Evolutionary conservation across 768 basidiomycete species (phyloP), one percentile per base, ranked within the genome.

Genomic region (Strobilomyces dryophilus): DNA sequence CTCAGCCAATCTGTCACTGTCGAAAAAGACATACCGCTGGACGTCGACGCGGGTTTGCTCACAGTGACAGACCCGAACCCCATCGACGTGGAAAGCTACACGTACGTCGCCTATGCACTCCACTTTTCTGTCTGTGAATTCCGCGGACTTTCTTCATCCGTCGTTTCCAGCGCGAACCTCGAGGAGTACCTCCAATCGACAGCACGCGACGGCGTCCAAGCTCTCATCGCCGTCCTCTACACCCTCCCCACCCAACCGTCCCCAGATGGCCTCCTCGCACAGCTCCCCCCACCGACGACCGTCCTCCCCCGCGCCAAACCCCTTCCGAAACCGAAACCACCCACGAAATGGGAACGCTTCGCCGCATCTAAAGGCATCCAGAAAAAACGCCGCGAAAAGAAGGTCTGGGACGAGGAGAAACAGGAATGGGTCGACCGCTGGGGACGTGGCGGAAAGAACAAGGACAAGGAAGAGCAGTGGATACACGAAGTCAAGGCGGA

Each of bases 291-390:
- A 1, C 88, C 91, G 3, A 81, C 77, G 2, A 90, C 87, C 26
- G 74, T 76, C 44, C 80, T 98, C 1, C 97, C 97, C 0, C 82
- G 97, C 21, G 80, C 93, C 29, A 98, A 99, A 68, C 92, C 90
- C 0, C 76, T 98, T 3, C 97, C 95, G 0, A 95, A 93, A 63
- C 88, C 89, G 3, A 97, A 95, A 71, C 86, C 87, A 9, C 83
- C 79, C 32, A 98, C 95, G 8, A 98, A 97, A 71, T 99, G 97
- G 97, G 92, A 98, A 74, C 78, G 82, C 51, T 99, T 98, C 64
- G 95, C 95, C 5, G 83, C 85, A 44, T 86, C 90, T 35, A 98
- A 97, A 74, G 97, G 97, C 35, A 98, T 98, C 63, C 82, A 83
- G 63, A 83, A 97, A 63, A 82, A 74, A 64, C 79, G 74, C 45